Evolutionary conservation across 768 basidiomycete species (phyloP).

Genomic region (Amanita fuliginea): DNA sequence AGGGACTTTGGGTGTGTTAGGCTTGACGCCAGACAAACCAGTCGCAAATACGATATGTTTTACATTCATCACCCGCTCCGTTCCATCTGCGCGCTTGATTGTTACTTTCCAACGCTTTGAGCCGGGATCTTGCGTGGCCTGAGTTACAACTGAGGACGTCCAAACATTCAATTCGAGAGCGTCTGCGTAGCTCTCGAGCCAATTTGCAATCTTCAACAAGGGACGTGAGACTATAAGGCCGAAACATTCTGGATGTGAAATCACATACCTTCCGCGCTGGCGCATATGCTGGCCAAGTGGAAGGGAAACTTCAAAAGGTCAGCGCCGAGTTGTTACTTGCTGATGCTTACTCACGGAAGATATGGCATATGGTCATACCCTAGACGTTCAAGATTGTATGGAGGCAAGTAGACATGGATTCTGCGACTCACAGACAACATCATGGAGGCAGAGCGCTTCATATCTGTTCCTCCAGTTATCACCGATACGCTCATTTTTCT

Average conservation of each 20-base stretch:
- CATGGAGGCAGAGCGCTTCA: slow-evolving; percentile 44
- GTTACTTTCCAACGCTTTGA: slow-evolving; percentile 34
- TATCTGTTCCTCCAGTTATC: slow-evolving; percentile 58
- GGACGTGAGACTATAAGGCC: slow-evolving; percentile 27
- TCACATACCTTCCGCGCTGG: slow-evolving; percentile 51
- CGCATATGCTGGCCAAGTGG: slow-evolving; percentile 45
- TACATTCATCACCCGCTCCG: slow-evolving; percentile 25
- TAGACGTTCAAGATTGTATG: slow-evolving; percentile 10
- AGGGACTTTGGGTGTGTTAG: slow-evolving; percentile 33
- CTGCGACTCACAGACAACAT: slow-evolving; percentile 31
- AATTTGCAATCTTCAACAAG: slow-evolving; percentile 41
- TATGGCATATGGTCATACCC: slow-evolving; percentile 32
- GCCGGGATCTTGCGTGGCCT: slow-evolving; percentile 18
- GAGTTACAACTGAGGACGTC: slow-evolving; percentile 32
- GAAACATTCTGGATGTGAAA: slow-evolving; percentile 24
- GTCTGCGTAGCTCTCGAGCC: slow-evolving; percentile 56
- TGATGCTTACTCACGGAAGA: slow-evolving; percentile 27
- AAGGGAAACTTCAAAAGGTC: slow-evolving; percentile 32
- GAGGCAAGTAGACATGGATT: slow-evolving; percentile 7
- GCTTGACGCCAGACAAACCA: slow-evolving; percentile 37
- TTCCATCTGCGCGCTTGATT: slow-evolving; percentile 22
- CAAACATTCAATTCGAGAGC: slow-evolving; percentile 53
- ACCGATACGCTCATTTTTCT: slow-evolving; percentile 41
- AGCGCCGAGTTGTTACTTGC: not conserved
- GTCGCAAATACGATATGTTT: slow-evolving; percentile 49